These are phyloP conservation scores for Scheffersomyces stipitis DNA, from an alignment of 805 yeast species.

Conservation along the genomic window DNA sequence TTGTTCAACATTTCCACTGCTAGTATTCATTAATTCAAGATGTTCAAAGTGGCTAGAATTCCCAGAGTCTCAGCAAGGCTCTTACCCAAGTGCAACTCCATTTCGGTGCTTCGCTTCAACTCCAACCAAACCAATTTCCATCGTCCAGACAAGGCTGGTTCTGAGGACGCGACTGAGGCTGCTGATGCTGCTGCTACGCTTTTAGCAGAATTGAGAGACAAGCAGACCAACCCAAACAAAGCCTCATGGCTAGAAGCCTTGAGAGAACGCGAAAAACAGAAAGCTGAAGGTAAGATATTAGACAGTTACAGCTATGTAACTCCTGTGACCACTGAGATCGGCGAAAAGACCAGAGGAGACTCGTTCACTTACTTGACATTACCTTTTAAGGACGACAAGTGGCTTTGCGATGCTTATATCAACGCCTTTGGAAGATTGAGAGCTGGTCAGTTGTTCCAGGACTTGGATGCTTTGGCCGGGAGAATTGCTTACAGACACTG, in stretches of 20 bases:
- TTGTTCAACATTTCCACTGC: too few relatives aligned
- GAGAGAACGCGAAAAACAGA: constrained; percentile 66
- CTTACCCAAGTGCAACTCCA: too few relatives aligned
- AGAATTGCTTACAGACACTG: constrained; percentile 90
- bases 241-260: constrained; percentile 90
- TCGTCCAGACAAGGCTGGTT: constrained; percentile 39
- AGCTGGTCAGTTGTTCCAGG: constrained; percentile 92
- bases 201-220: constrained; percentile 58
- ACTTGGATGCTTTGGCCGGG: constrained; percentile 91
- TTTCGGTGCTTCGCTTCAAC: too few relatives aligned
- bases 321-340: constrained; percentile 68
- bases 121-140: constrained; percentile 18
- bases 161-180: constrained; percentile 54
- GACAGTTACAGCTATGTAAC: constrained; percentile 71
- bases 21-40: too few relatives aligned
- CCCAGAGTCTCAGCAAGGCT: too few relatives aligned
- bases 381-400: constrained; percentile 81
- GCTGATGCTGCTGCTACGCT: constrained; percentile 78
- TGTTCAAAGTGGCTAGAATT: too few relatives aligned
- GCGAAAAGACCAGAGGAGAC: constrained; percentile 74
- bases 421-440: constrained; percentile 89
- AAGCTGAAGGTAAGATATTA: constrained; percentile 69
- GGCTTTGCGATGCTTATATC: constrained; percentile 83
- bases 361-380: constrained; percentile 68
- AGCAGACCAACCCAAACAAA: constrained; percentile 39